Percentiles rank a stretch among this genome's conserved stretches.
phyloP scores from a whole-genome alignment of 106 monocot species.

The Dendrobium officinale region DNA sequence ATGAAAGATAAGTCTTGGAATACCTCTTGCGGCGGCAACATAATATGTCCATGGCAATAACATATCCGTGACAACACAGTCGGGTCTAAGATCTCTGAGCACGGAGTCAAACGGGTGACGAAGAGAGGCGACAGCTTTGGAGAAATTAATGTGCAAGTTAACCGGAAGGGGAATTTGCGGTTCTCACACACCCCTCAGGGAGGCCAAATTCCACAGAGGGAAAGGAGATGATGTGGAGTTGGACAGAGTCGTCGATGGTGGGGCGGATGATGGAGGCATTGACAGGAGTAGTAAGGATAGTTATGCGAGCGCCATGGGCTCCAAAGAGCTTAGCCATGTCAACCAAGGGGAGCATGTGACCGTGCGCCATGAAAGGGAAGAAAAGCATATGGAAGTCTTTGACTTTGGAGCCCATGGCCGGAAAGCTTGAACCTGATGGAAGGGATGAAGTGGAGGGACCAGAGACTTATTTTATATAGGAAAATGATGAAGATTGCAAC shows the following conservation, averaged over 20 bases:
- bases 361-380: constrained; percentile 38
- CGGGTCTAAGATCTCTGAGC: constrained; percentile 14
- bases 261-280: constrained; percentile 24
- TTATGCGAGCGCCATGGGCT: constrained; percentile 18
- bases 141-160: background rate
- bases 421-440: too few relatives aligned
- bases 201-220: constrained; percentile 15
- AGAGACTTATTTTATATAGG: too few relatives aligned
- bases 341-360: constrained; percentile 46
- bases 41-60: constrained; percentile 33
- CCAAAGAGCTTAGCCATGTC: constrained; percentile 37
- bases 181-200: constrained; percentile 26
- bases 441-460: too few relatives aligned
- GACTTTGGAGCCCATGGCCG: too few relatives aligned
- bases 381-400: constrained; percentile 29
- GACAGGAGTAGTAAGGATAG: constrained; percentile 36
- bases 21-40: constrained; percentile 14
- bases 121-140: background rate
- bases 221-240: constrained; percentile 27
- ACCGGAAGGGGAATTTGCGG: background rate
- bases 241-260: constrained; percentile 8
- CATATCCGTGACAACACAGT: constrained; percentile 24
- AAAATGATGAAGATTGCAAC: too few relatives aligned
- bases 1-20: constrained; percentile 35
- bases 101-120: constrained; percentile 12